These are phyloP conservation scores for Paracorniculantispora psalliotae DNA, from an alignment of 2,329 filamentous ascomycete species.

Conservation along the genomic window DNA sequence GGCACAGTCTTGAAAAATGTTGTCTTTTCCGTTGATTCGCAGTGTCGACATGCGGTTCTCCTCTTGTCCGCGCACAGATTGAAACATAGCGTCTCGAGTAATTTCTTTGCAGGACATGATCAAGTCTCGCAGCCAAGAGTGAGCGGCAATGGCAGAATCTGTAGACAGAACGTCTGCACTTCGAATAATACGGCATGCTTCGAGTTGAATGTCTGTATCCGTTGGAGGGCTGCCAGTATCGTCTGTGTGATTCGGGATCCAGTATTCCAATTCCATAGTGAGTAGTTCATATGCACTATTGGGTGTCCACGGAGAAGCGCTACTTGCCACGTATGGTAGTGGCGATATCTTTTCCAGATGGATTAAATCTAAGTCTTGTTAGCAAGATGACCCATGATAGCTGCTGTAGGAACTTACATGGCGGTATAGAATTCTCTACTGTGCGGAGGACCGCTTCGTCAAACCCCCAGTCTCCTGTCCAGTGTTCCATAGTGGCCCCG, in stretches of 20 bases:
- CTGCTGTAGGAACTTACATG: constrained; percentile 46
- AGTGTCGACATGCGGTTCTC: constrained; percentile 40
- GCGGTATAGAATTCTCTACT: constrained; percentile 62
- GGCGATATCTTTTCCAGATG: constrained; percentile 56
- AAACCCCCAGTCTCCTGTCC: constrained; percentile 67
- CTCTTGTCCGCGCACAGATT: constrained; percentile 39
- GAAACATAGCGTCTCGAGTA: constrained; percentile 41
- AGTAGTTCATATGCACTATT: constrained; percentile 56
- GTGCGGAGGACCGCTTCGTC: constrained; percentile 55
- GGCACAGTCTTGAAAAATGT: constrained; percentile 52
- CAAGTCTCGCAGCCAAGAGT: constrained; percentile 55
- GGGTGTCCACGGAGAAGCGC: constrained; percentile 39
- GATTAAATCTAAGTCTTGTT: constrained; percentile 53
- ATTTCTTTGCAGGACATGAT: constrained; percentile 45
- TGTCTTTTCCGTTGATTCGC: constrained; percentile 53
- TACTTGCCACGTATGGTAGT: constrained; percentile 48
- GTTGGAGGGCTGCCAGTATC: constrained; percentile 36
- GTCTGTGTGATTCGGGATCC: constrained; percentile 40
- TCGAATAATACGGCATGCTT: constrained; percentile 54
- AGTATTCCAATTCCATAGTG: constrained; percentile 53
- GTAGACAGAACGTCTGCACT: constrained; percentile 46
- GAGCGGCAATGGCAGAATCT: constrained; percentile 32
- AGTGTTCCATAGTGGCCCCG: constrained; percentile 61
- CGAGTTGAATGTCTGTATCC: constrained; percentile 49
- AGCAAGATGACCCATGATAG: constrained; percentile 32